Evolutionary conservation across 2,329 filamentous ascomycete genomes (phyloP), one percentile per base, ranked within the genome.

Genomic region (Verticillium klebahnii): DNA sequence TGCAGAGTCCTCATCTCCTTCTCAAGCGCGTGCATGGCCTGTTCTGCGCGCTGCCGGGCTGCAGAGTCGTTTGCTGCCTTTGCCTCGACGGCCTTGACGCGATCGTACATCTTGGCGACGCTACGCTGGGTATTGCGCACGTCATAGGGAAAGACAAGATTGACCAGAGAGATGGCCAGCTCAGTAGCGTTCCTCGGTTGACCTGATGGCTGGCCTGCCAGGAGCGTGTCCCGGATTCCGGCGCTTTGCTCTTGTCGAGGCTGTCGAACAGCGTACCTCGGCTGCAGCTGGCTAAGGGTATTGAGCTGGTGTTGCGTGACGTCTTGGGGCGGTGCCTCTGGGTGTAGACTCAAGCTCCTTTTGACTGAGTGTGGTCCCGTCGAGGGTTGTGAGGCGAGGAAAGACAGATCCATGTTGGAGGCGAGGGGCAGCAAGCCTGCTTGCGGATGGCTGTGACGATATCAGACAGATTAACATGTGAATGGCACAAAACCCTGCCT

Each of bases 81-180:
- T 23, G 50, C n/a, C 32, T 60, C 59, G 15, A 60, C 23, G 7
- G 32, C 59, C n/a, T 56, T 56, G 23, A 60, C 23, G 5, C 59
- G 50, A n/a, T 37, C 36, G 12, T 60, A 54, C 37, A 57, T 19
- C 12, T 14, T 60, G 15, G 17, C 23, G 17, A 60, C 52, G 11
- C 59, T 57, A 14, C 55, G 59, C 29, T 57, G 52, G 5, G 37
- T 40, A 15, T 57, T 56, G 6, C 52, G 52, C 5, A 60, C 37
- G n/a, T 60, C 59, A 39, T 60, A 57, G 2, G 59, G 52, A 19
- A 60, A 45, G 34, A 60, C 59, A 1, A 60, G 54, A 14, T 32
- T 39, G 23, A 57, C 55, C 11, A 60, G 59, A 19, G 59, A 56
- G 9, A 23, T 25, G n/a, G 59, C 59, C 12, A 60, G 31, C 7